Evolutionary conservation across 176 grass and related monocot species (phyloP).

Genomic region (Zea luxurians): DNA sequence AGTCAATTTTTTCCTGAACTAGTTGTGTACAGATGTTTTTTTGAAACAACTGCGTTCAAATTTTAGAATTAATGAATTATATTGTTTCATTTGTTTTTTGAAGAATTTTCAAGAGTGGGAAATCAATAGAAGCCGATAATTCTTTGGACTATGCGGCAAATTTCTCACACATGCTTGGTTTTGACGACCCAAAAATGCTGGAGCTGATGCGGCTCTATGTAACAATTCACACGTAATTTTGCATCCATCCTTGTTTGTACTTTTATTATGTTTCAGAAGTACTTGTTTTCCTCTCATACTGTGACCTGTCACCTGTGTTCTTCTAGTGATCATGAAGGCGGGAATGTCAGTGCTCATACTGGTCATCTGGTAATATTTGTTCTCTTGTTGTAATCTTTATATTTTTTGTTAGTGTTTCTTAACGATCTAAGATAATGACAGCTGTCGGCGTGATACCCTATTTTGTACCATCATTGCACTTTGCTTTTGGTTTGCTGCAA

Average conservation of each 20-base stretch:
- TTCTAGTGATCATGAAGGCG: slow-evolving; percentile 94
- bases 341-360: slow-evolving; percentile 98
- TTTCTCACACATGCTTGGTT: slow-evolving; percentile 98
- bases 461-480: neutral
- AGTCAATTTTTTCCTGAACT: slow-evolving; percentile 12
- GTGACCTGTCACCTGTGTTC: neutral
- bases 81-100: slow-evolving; percentile 27
- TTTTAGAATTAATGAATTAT: slow-evolving; percentile 9
- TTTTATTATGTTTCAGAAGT: slow-evolving; percentile 30
- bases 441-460: neutral
- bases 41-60: no score
- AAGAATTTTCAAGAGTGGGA: slow-evolving; percentile 89
- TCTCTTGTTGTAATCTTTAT: slow-evolving; percentile 10
- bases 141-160: slow-evolving; percentile 84
- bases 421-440: neutral
- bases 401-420: slow-evolving; percentile 27
- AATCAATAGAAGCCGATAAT: slow-evolving; percentile 73
- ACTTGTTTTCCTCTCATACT: slow-evolving; percentile 15
- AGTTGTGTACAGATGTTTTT: neutral
- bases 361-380: slow-evolving; percentile 86
- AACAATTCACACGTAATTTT: slow-evolving; percentile 87
- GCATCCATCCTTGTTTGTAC: slow-evolving; percentile 22
- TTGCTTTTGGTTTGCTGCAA: no score
- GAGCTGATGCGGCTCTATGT: slow-evolving; percentile 97
- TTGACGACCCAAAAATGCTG: slow-evolving; percentile 96